These are phyloP conservation scores for Epichloe hybrida DNA, from an alignment of 2,329 filamentous ascomycete species.

Conservation along the genomic window DNA sequence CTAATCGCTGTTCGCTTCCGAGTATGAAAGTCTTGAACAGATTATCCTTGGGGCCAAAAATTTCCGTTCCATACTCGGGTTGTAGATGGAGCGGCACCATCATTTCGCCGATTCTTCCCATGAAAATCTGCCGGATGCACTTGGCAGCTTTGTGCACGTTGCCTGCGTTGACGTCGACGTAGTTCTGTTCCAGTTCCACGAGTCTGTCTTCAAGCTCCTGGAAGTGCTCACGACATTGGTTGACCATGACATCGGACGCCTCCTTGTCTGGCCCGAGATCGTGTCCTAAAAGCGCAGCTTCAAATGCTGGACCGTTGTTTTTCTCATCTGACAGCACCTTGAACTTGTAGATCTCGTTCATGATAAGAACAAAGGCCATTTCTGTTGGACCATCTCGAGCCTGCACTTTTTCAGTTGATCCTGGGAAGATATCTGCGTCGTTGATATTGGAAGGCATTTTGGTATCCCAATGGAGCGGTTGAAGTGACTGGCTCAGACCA, in stretches of 20 bases:
- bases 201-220: constrained; percentile 29
- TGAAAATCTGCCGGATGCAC: constrained; percentile 32
- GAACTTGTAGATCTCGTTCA: constrained; percentile 36
- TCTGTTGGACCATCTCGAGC: constrained; percentile 44
- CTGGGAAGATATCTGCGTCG: constrained; percentile 43
- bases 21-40: constrained; percentile 41
- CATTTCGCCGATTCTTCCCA: constrained; percentile 35
- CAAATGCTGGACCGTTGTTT: constrained; percentile 31
- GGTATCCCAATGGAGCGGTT: constrained; percentile 42
- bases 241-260: constrained; percentile 3
- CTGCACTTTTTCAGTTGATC: constrained; percentile 35
- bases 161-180: constrained; percentile 38
- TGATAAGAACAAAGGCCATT: constrained; percentile 43
- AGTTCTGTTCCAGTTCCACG: constrained; percentile 32
- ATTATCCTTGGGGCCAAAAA: constrained; percentile 35
- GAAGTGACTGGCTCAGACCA: constrained; percentile 38
- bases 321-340: constrained; percentile 29
- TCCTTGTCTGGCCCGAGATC: constrained; percentile 19
- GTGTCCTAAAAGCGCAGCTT: constrained; percentile 34
- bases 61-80: constrained; percentile 36
- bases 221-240: constrained; percentile 28
- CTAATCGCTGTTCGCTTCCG: constrained; percentile 32
- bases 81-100: constrained; percentile 32
- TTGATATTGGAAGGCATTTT: constrained; percentile 43
- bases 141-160: constrained; percentile 37